Evolutionary conservation across 768 basidiomycete species (phyloP), one percentile per base, ranked within the genome.

Genomic region (Paxillus involutus): DNA sequence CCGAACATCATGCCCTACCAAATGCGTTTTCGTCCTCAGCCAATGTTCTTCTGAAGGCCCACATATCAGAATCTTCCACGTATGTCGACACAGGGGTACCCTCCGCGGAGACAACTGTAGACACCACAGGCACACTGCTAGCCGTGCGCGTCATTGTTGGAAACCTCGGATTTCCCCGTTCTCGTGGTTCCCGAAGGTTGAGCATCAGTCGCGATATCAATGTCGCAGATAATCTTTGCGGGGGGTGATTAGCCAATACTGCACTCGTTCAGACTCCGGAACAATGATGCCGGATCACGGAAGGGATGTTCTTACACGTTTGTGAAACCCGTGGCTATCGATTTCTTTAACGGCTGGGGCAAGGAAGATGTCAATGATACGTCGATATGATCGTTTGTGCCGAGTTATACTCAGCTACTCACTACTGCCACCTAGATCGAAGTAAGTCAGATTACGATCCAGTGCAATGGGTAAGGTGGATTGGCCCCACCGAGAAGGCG

Each of bases 191-290:
- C 5, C 57, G 53, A 24, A 64, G 29, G n/a, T 62, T 64, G 48
- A 62, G 52, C 54, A 58, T 45, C 44, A 64, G 26, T 26, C 63
- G 51, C 19, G 56, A 57, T 11, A 59, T 55, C 63, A 64, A 46
- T 3, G 51, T 51, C 21, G 45, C 51, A 11, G 51, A 59, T 17
- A 64, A 10, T 35, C 59, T 64, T 17, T 42, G n/a, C 11, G 30
- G 8, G 30, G 7, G 12, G 4, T 24, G 16, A 39, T 33, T 35
- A 26, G 32, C 3, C 7, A 49, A 19, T 10, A 24, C 29, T n/a
- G 10, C 7, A 29, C 29, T 45, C 13, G 35, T 35, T 12, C 35
- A 12, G 35, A 35, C 35, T 35, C 35, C 32, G 9, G 32, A 10
- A 39, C 5, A 9, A 37, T 8, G 2, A 24, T 19, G n/a, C 17